Base-by-base conservation (phyloP, 768 basidiomycete genomes). In the Boletus tomentosulus region DNA sequence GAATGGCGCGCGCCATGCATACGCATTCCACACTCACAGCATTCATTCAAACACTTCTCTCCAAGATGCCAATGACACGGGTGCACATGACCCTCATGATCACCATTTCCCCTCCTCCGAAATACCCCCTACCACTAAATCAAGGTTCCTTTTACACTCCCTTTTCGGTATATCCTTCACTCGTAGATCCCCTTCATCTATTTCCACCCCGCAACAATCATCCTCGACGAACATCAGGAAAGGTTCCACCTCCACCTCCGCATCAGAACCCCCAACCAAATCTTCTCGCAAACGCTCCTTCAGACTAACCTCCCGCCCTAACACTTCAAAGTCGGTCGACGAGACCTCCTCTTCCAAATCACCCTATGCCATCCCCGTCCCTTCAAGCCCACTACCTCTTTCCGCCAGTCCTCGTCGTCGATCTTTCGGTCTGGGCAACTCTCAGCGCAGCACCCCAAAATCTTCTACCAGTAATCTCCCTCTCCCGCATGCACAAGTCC, bases 361-460 rank as follows among this genome's bases (percentile, higher is more conserved):
- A 0, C 57, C 63, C 9, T 46, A 61, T 46, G 43, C 59, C 13
- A 66, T 70, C 46, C 68, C 68, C 15, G 37, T 62, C 46, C 68
- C 68, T 11, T 70, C 68, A 8, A 65, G 51, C 15, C 68, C 68
- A 0, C 48, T 71, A 0, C 68, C 68, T n/a, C 50, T 70, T 45
- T 68, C 68, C 6, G 68, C 70, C 22, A 70, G 70, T 30, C 68
- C 68, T 16, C 70, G 68, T 46, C 66, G 70, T 13, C 56, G 69
- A 19, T 70, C 68, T 1, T 70, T 70, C 19, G 68, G 68, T 48
- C 54, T 71, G 49, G 63, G 53, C 6, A 49, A 27, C 41, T 66
- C 70, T 31, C 70, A 68, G 19, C 61, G 58, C 38, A 59, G 49
- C 49, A 62, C 68, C 4, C 70, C 68, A 11, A 70, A 65, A 51